Evolutionary conservation across 2,329 filamentous ascomycete genomes (phyloP).

Genomic region (Pleomassaria siparia): DNA sequence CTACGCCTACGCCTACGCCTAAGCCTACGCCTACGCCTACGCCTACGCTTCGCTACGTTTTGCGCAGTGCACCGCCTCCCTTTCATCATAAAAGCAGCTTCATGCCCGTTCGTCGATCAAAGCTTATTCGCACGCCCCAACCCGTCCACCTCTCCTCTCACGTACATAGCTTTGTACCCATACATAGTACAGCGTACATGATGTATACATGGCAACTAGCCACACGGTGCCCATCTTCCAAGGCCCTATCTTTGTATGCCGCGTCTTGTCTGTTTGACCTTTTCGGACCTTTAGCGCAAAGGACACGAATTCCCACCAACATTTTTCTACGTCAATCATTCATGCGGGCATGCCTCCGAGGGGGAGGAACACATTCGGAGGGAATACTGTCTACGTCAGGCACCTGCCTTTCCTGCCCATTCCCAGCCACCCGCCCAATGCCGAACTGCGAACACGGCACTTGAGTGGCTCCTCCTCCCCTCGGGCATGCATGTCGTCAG

Average conservation of each 20-base stretch:
- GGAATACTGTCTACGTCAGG: background rate
- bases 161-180: background rate
- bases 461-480: slow-evolving; percentile 4
- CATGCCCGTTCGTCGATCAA: slow-evolving; percentile 11
- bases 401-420: no score
- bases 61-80: slow-evolving; percentile 7
- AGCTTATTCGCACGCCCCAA: slow-evolving; percentile 8
- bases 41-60: no score
- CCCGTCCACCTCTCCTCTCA: background rate
- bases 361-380: background rate
- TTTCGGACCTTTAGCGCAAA: no score
- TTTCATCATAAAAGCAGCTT: slow-evolving; percentile 6
- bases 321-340: slow-evolving; percentile 1
- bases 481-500: no score
- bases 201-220: background rate
- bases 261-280: no score
- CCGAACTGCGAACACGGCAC: slow-evolving; percentile 9
- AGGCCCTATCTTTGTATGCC: background rate
- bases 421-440: slow-evolving; percentile 6
- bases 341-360: slow-evolving; percentile 4
- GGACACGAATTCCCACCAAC: background rate
- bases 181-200: background rate
- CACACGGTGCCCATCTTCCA: background rate
- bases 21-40: no score
- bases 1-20: background rate